Evolutionary conservation across 306 rosid genomes (phyloP), one percentile per base, ranked within the genome.

Genomic region (Ormosia semicastrata): DNA sequence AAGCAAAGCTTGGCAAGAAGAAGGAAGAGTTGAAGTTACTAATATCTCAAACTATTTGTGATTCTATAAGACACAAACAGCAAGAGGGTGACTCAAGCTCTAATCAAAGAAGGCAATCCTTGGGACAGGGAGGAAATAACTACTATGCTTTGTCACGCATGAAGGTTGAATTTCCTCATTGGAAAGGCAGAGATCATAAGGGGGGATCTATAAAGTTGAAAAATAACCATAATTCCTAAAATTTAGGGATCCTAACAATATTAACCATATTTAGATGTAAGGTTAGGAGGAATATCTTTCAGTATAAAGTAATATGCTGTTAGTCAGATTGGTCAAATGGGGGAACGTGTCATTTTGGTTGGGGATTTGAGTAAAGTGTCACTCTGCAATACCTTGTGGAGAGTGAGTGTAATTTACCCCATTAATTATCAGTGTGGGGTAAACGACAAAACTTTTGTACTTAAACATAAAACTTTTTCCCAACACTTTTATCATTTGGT

Each of bases 191-290:
- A 67, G n/a, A 68, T 57, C 10, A 3, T 41, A 46, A 58, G 24
- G 57, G 39, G 33, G 14, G 37, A 53, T 11, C 13, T 9, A 29
- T 49, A 39, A 29, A 10, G 73, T 50, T 34, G 72, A 76, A 76
- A 33, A 7, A 7, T 24, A 53, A 13, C 1, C 3, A 46, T 14
- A 32, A 77, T 7, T 66, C 8, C 33, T 24, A 66, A 65, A 66
- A 68, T 77, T 66, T 39, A 39, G 43, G 82, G 75, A 66, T 66
- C 56, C 75, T 37, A 46, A 66, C 39, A 50, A 39, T 39, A 64
- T 5, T 59, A 37, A 41, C 58, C 56, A 68, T 30, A 53, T 29
- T 18, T 79, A 58, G 29, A 10, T 32, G 46, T 8, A 79, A 58
- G 50, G 29, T 17, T 43, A 10, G 59, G 57, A 67, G 54, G 68